phyloP scores from a whole-genome alignment of 345 rosid genomes.

The Eucalyptus microcorys region DNA sequence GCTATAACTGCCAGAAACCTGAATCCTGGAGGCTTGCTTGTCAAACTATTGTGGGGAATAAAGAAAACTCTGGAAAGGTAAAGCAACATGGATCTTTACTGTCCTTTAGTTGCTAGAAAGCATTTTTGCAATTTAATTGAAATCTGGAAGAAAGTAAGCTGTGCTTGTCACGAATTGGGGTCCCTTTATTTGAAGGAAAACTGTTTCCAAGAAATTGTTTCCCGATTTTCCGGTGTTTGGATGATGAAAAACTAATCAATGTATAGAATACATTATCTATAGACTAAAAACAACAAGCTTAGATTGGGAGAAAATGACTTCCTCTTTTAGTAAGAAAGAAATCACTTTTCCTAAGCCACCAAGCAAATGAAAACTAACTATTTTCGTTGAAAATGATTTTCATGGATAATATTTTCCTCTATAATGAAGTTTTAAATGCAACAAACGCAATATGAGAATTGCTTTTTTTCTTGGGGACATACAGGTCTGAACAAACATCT shows the following conservation, averaged over 20 bases:
- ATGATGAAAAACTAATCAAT: not conserved
- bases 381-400: no score
- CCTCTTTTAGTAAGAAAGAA: not conserved
- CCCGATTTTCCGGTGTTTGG: not conserved
- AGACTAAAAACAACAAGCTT: not conserved
- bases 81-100: not conserved
- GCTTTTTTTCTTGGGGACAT: not conserved
- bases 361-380: not conserved
- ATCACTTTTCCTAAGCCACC: not conserved
- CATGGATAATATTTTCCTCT: not conserved
- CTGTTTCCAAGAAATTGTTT: not conserved
- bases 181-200: not conserved
- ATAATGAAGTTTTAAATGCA: not conserved
- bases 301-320: not conserved
- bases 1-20: constrained; percentile 43
- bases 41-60: constrained; percentile 86
- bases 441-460: not conserved
- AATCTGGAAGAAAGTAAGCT: not conserved
- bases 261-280: not conserved
- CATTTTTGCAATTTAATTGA: not conserved
- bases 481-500: not conserved
- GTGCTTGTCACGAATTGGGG: not conserved
- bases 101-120: not conserved
- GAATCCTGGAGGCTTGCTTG: constrained; percentile 92
- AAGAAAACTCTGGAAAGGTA: constrained; percentile 86